Evolutionary conservation across 2,329 filamentous ascomycete genomes (phyloP).

Genomic region (Ceratocystis diversiconidia): DNA sequence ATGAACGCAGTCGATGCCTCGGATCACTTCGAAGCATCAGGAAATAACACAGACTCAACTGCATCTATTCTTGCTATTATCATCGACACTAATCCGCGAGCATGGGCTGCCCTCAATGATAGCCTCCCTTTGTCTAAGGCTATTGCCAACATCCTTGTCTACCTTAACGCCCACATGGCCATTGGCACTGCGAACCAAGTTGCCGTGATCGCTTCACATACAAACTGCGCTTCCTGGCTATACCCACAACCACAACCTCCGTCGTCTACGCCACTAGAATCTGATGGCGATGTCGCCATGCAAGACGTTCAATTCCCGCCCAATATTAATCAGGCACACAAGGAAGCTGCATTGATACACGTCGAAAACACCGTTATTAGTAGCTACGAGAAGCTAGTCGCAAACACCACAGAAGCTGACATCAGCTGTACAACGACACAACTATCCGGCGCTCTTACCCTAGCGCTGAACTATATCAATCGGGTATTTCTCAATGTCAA

Average conservation of each 20-base stretch:
- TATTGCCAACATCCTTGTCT: slow-evolving; percentile 79
- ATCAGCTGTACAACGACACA: slow-evolving; percentile 68
- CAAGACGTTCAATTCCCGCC: slow-evolving; percentile 29
- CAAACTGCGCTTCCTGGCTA: slow-evolving; percentile 73
- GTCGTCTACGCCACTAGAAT: slow-evolving; percentile 20
- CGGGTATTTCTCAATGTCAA: slow-evolving; percentile 56
- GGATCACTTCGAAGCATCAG: slow-evolving; percentile 38
- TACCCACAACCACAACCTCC: slow-evolving; percentile 47
- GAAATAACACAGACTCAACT: slow-evolving; percentile 31
- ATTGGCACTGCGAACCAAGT: slow-evolving; percentile 90
- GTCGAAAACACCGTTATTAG: slow-evolving; percentile 68
- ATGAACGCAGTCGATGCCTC: slow-evolving; percentile 45
- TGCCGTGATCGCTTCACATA: slow-evolving; percentile 79
- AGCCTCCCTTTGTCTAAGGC: slow-evolving; percentile 69
- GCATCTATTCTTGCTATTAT: slow-evolving; percentile 82
- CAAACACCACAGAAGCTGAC: slow-evolving; percentile 48
- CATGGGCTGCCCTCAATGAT: slow-evolving; percentile 67
- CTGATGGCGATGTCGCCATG: slow-evolving; percentile 46
- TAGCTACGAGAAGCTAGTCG: slow-evolving; percentile 60
- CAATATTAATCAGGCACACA: slow-evolving; percentile 51
- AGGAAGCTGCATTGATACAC: slow-evolving; percentile 81
- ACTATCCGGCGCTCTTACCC: slow-evolving; percentile 78
- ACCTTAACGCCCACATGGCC: slow-evolving; percentile 90
- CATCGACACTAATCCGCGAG: slow-evolving; percentile 90
- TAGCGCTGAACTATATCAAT: slow-evolving; percentile 82